Percentiles rank a stretch among this genome's conserved stretches.
Conservation (phyloP, 345 rosid species). For the Erucastrum elatum region DNA sequence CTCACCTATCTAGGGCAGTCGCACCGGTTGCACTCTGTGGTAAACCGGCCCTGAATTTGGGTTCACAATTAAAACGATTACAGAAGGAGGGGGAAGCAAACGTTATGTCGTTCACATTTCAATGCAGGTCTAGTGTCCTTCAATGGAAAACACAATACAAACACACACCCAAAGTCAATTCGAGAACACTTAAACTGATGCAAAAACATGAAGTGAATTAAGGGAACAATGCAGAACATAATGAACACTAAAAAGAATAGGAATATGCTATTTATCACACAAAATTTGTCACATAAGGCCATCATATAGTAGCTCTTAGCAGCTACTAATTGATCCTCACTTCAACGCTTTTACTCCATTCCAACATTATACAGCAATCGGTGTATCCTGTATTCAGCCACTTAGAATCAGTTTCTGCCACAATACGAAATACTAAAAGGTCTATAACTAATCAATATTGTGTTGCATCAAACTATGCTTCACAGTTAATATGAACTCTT, state of each 20-base stretch:
- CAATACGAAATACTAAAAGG: not conserved
- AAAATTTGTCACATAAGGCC: slow-evolving; percentile 28
- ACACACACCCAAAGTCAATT: not conserved
- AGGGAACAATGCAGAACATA: slow-evolving; percentile 15
- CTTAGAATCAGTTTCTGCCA: not conserved
- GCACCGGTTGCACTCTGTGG: no score
- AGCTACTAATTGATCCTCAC: slow-evolving; percentile 14
- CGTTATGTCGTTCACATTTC: not conserved
- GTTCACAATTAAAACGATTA: no score
- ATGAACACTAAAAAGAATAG: slow-evolving; percentile 28
- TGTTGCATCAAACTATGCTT: not conserved
- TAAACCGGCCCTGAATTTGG: no score
- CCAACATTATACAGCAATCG: slow-evolving; percentile 62
- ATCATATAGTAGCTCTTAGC: not conserved
- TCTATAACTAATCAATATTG: no score
- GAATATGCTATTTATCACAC: slow-evolving; percentile 29
- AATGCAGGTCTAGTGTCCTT: slow-evolving; percentile 48
- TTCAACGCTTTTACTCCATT: slow-evolving; percentile 12
- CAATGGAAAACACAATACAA: slow-evolving; percentile 43
- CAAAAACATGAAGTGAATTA: slow-evolving; percentile 8
- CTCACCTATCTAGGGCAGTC: no score
- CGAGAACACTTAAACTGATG: slow-evolving; percentile 23
- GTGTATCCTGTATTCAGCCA: slow-evolving; percentile 59
- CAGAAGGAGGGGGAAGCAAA: not conserved
- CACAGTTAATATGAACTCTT: not conserved